Evolutionary conservation across 768 basidiomycete genomes (phyloP), one percentile per base, ranked within the genome.

Genomic region (Lentinus brumalis): DNA sequence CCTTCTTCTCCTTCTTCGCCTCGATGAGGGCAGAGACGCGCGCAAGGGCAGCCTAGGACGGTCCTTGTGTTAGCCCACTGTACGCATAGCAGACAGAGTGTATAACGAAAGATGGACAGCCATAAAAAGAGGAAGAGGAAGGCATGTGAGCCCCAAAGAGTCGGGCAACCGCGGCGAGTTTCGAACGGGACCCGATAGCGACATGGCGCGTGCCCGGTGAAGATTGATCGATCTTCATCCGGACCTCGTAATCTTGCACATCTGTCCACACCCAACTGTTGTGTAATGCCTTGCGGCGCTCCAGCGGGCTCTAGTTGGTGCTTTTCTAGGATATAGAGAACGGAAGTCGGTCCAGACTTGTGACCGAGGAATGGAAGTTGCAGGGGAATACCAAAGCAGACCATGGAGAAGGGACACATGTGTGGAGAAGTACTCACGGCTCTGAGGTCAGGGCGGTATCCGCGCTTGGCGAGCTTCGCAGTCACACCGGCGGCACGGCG

Each of bases 221-320:
- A 74, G 79, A 80, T 81, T 86, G 87, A 87, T 85, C 83, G 80
- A 71, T 81, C 81, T 79, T 71, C 72, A 69, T 61, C 69, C 74
- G 74, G 74, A 69, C 73, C 73, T 74, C 62, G 74, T 67, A 75
- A 71, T 94, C 75, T 94, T 86, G 91, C 91, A 94, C 83, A 89
- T 40, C 90, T 91, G 87, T 94, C 91, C 90, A 94, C 91, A 84
- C 91, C 89, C 90, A 1, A 35, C 35, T 35, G 35, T 81, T 88
- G 92, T 89, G 87, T 87, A 55, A 74, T 76, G 77, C 81, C 80
- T 75, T 75, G 70, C 69, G 77, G 82, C 75, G 74, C 70, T 91
- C 88, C 88, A 84, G 90, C 81, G 88, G 91, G 91, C 91, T 94
- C 91, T 94, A 94, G 87, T 84, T 86, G 87, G 78, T 92, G 91